These are phyloP conservation scores for Beauveria bassiana DNA, from an alignment of 2,329 filamentous ascomycete species.

Conservation along the genomic window DNA sequence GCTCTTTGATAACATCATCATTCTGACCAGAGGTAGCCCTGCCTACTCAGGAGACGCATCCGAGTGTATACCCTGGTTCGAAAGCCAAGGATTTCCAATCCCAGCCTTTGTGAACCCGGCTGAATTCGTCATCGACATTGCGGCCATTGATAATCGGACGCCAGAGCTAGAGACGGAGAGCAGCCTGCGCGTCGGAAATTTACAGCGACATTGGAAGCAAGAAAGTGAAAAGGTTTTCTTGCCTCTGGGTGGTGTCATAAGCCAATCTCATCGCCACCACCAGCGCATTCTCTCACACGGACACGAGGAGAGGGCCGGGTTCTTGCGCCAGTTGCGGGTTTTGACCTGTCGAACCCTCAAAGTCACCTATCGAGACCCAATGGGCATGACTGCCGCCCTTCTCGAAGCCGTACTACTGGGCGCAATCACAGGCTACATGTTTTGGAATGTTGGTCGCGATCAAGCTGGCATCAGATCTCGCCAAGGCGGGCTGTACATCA, in stretches of 20 bases:
- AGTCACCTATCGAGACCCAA: constrained; percentile 67
- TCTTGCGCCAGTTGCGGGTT: constrained; percentile 56
- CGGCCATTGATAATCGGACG: constrained; percentile 65
- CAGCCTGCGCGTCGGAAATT: constrained; percentile 47
- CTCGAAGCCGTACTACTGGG: constrained; percentile 65
- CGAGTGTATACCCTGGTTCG: constrained; percentile 58
- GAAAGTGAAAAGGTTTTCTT: constrained; percentile 25
- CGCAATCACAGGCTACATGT: constrained; percentile 66
- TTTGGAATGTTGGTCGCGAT: constrained; percentile 55
- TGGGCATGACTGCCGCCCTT: constrained; percentile 65
- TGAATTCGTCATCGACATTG: constrained; percentile 67
- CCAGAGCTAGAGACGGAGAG: constrained; percentile 57
- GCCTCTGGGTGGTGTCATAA: constrained; percentile 12
- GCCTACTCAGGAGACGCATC: constrained; percentile 57
- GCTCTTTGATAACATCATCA: constrained; percentile 63
- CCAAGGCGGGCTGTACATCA: constrained; percentile 65
- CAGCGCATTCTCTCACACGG: constrained; percentile 6
- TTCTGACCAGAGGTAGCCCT: constrained; percentile 59
- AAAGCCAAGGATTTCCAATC: constrained; percentile 48
- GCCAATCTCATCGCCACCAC: constrained; percentile 7
- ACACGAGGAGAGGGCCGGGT: constrained; percentile 40
- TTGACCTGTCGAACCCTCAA: constrained; percentile 62
- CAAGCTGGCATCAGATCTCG: constrained; percentile 66
- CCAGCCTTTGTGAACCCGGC: constrained; percentile 71
- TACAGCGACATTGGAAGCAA: constrained; percentile 53